Base-by-base conservation (phyloP, 257 asterid species). In the Nicotiana noctiflora region DNA sequence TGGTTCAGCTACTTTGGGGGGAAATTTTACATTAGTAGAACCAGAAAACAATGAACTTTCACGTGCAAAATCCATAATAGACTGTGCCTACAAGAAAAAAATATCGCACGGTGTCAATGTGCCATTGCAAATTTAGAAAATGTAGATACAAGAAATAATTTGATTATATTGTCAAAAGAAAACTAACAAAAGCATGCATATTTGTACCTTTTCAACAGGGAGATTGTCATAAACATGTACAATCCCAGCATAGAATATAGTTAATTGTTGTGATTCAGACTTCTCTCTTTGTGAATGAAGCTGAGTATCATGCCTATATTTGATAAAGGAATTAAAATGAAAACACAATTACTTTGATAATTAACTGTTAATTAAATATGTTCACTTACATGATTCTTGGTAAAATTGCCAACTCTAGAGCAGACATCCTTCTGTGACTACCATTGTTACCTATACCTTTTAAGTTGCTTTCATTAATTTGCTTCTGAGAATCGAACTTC, bases 191-290 rank as follows among this genome's bases (percentile, higher is more conserved):
- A 18, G 6, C 11, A 7, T 21, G 4, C 34, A 68, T 40, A 68
- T 19, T 5, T 61, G 46, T 25, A 83, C 86, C 83, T 63, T 65
- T 4, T 80, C 65, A 12, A 15, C 57, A 0, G 57, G 40, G 53
- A 83, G 46, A 75, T 83, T 57, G 18, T 80, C 81, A 5, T 80
- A 83, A 4, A 75, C 81, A 3, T 63, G 80, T n/a, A 83, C 67
- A 53, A 1, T 8, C 32, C 86, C 86, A 53, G 77, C 83, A 19
- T 83, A 83, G 29, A 83, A 83, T 65, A 83, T 83, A 4, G 83
- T 83, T 14, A 83, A 25, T 53, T 74, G 86, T 12, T 74, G 63
- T 10, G 83, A 51, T 74, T 83, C 37, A 37, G 40, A 9, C 4
- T 14, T 12, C 4, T 18, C 81, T 8, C 12, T 1, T 53, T 78